Evolutionary conservation across 768 basidiomycete genomes (phyloP).

Genomic region (Tubosaeta sp.): DNA sequence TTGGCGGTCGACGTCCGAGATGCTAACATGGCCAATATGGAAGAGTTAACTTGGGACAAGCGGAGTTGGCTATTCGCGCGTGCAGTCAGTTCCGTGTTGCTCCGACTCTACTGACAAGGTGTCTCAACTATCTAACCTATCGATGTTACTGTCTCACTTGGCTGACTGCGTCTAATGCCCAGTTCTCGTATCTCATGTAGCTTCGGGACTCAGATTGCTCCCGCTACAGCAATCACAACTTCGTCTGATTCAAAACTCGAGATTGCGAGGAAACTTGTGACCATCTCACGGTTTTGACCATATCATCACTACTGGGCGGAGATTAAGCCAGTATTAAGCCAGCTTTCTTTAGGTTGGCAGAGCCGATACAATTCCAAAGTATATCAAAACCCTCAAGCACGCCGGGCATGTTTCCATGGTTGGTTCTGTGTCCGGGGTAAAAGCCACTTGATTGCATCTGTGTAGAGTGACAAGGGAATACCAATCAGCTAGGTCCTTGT

Average conservation of each 20-base stretch:
- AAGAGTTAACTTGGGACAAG: slow-evolving; percentile 5
- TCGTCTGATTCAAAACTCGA: slow-evolving; percentile 59
- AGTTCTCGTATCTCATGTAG: no score
- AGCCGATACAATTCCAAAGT: slow-evolving; percentile 44
- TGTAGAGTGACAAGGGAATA: slow-evolving; percentile 23
- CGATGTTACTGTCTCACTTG: slow-evolving; percentile 47
- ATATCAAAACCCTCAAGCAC: slow-evolving; percentile 34
- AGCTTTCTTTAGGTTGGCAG: no score
- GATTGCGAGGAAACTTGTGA: slow-evolving; percentile 41
- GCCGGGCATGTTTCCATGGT: slow-evolving; percentile 48
- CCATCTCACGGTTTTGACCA: no score
- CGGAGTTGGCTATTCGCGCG: slow-evolving; percentile 30
- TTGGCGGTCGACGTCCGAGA: slow-evolving; percentile 56
- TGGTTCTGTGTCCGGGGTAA: slow-evolving; percentile 46
- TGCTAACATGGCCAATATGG: slow-evolving; percentile 43
- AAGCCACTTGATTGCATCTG: not conserved
- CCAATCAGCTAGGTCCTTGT: slow-evolving; percentile 72
- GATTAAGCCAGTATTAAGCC: not conserved
- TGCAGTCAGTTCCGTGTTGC: slow-evolving; percentile 20
- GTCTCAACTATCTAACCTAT: slow-evolving; percentile 55
- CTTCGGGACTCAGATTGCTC: no score
- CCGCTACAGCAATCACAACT: slow-evolving; percentile 61
- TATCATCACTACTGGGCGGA: slow-evolving; percentile 18
- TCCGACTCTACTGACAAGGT: slow-evolving; percentile 30
- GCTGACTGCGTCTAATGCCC: no score